Base-by-base conservation (phyloP, 352 stramenopile species). In the Vaucheria bursata region DNA sequence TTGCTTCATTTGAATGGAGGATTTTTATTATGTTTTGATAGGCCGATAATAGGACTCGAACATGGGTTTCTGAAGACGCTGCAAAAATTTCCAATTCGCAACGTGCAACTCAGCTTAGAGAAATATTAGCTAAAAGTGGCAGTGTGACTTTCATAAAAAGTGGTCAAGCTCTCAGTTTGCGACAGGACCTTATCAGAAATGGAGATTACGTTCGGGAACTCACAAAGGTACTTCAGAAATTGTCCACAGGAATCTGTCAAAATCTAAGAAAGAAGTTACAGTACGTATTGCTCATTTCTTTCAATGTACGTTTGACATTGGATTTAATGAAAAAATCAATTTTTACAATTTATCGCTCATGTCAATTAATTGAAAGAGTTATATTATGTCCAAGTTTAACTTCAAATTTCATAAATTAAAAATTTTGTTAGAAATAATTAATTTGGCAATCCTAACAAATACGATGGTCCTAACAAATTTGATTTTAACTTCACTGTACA, bases 141-240 rank as follows among this genome's bases (percentile, higher is more conserved):
- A 79, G 71, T 50, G 80, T 85, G 1, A 84, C 79, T 34, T 85
- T 85, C 80, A 85, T 85, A 71, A 85, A 85, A 64, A 78, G 73
- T 53, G 80, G 80, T 0, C 89, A 93, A 86, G 89, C 88, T 35
- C 75, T 92, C 25, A 89, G 84, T 69, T 79, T 92, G 38, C 85
- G 89, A 75, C 87, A 87, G 52, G 89, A 93, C 80, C 75, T 93
- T 36, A 81, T 93, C 2, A 87, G 87, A 69, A 88, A 86, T 37
- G 84, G 85, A 77, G 87, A 90, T 72, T 93, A 90, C 86, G 87
- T 90, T 35, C 80, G 89, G 71, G 88, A 92, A 77, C 76, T 93
- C 18, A 86, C 86, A 35, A 93, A 91, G 45, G 45, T 25, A 59
- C 45, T 59, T 59, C 45, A 25, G 45, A 25, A 12, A 59, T 59